phyloP scores from a whole-genome alignment of 1,284 basidiomycete species.

The Wallemia mellicola region DNA sequence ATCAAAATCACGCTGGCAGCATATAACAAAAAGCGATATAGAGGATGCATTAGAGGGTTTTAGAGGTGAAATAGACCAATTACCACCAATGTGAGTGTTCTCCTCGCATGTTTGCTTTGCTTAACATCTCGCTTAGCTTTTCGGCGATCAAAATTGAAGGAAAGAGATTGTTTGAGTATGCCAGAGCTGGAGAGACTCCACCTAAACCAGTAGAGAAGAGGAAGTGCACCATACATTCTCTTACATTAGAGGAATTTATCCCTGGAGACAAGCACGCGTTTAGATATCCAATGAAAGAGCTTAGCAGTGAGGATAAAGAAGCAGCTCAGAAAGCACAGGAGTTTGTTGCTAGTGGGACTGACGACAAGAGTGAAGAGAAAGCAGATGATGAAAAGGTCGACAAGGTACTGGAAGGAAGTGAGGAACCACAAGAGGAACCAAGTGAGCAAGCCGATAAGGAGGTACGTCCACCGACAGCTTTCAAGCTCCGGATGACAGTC shows the following conservation, averaged over 20 bases:
- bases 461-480: constrained; percentile 45
- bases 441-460: too few species aligned
- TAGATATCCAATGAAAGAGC: constrained; percentile 36
- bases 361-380: constrained; percentile 7
- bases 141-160: constrained; percentile 98
- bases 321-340: constrained; percentile 3
- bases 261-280: constrained; percentile 22
- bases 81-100: constrained; percentile 51
- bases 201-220: constrained; percentile 75
- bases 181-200: constrained; percentile 57
- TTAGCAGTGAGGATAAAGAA: constrained; percentile 35
- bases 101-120: constrained; percentile 2
- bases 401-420: constrained; percentile 16
- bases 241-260: constrained; percentile 26
- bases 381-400: constrained; percentile 13
- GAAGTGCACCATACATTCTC: constrained; percentile 47
- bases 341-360: not conserved
- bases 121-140: constrained; percentile 27
- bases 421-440: constrained; percentile 7
- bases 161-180: constrained; percentile 82
- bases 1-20: constrained; percentile 43
- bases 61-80: constrained; percentile 60
- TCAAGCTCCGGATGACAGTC: constrained; percentile 65
- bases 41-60: constrained; percentile 44
- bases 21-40: constrained; percentile 49